A percentile compares a stretch with the other conserved stretches of the same genome.
These are phyloP conservation scores for Thelonectria rubi DNA, from an alignment of 2,329 filamentous ascomycete genomes.

Conservation along the genomic window DNA sequence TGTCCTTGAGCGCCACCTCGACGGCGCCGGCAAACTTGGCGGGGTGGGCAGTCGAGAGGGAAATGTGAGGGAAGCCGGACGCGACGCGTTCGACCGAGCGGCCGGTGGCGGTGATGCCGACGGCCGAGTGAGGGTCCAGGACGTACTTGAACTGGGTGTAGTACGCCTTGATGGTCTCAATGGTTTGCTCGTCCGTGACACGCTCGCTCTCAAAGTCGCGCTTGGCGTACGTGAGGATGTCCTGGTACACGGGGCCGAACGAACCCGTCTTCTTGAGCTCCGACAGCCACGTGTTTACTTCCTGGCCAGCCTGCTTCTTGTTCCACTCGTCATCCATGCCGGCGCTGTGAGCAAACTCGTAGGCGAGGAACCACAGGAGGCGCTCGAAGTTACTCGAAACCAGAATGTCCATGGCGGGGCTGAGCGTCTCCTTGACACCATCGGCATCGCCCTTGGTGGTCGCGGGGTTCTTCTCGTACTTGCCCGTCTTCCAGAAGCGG, in stretches of 20 bases:
- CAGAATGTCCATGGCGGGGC: conserved; percentile 97
- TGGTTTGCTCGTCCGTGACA: conserved; percentile 71
- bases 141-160: conserved; percentile 76
- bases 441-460: conserved; percentile 65
- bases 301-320: conserved; percentile 75
- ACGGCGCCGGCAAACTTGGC: conserved; percentile 94
- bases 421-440: conserved; percentile 89
- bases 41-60: conserved; percentile 92
- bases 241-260: conserved; percentile 78
- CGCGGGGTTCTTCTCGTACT: conserved; percentile 87
- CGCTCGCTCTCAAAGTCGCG: conserved; percentile 84
- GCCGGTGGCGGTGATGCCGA: conserved; percentile 80
- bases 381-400: conserved; percentile 98
- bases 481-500: conserved; percentile 90
- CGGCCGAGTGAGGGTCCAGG: conserved; percentile 90
- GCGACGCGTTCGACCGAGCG: conserved; percentile 69
- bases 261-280: conserved; percentile 83
- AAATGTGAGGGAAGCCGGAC: conserved; percentile 73
- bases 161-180: conserved; percentile 68
- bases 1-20: conserved; percentile 75
- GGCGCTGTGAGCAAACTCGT: conserved; percentile 69
- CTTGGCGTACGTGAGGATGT: conserved; percentile 76
- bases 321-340: conserved; percentile 73
- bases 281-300: conserved; percentile 80
- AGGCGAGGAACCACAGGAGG: conserved; percentile 90